Evolutionary conservation across 192 early-diverging fungal genomes (phyloP).

Genomic region (Phlyctochytrium arcticum): DNA sequence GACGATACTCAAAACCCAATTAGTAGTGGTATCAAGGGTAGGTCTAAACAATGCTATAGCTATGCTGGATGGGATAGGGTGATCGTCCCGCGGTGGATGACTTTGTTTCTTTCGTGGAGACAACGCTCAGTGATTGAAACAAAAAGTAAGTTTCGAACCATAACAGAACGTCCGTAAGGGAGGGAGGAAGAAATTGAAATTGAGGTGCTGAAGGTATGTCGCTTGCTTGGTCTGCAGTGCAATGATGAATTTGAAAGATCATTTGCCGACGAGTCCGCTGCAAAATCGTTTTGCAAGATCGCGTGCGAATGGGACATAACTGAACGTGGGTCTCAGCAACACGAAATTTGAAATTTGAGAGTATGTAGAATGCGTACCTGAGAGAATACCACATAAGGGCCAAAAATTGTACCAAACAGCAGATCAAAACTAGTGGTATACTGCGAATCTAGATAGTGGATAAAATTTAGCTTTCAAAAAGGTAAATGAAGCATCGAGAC

Average conservation of each 20-base stretch:
- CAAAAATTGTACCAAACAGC: slow-evolving; percentile 82
- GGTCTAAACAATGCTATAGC: no score
- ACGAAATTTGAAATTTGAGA: background rate
- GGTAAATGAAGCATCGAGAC: background rate
- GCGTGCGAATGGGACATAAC: slow-evolving; percentile 90
- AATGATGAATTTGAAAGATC: background rate
- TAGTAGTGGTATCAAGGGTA: no score
- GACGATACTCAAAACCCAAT: no score
- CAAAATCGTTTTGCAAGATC: slow-evolving; percentile 40
- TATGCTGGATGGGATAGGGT: no score
- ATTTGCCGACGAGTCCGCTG: slow-evolving; percentile 28
- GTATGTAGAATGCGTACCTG: slow-evolving; percentile 25
- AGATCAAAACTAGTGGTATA: slow-evolving; percentile 71
- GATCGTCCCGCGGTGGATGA: no score
- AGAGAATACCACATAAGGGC: slow-evolving; percentile 77
- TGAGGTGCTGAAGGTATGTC: no score
- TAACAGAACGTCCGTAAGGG: no score
- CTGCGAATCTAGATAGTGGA: slow-evolving; percentile 36
- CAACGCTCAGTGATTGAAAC: no score
- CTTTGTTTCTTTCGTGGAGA: no score
- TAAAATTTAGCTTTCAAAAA: background rate
- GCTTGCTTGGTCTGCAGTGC: background rate
- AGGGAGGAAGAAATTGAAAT: no score
- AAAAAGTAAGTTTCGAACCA: no score
- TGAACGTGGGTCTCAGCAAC: no score